Base-by-base conservation (phyloP, 2,329 filamentous ascomycete genomes). In the Exophiala mesophila region DNA sequence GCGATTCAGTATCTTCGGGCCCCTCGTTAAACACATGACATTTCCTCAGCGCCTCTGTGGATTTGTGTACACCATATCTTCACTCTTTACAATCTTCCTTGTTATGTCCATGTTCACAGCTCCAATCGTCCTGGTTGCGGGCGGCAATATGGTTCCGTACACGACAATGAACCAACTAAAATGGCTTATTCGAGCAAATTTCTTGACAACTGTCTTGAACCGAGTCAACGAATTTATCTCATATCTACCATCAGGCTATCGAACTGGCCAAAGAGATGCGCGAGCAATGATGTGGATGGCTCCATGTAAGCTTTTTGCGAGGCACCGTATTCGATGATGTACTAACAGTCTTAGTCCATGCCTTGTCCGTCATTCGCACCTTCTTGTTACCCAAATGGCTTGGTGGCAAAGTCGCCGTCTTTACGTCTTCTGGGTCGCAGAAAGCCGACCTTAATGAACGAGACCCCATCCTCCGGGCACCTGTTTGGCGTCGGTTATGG, bases 251-350 rank as follows among this genome's bases (percentile, higher is more conserved):
- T 68, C 71, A 3, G 73, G 74, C 4, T 77, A 77, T 52, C 70
- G 73, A 52, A 70, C 71, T 6, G 72, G 71, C 2, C 72, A 73
- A 55, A 67, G 73, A 36, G 71, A 71, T 28, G 64, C 66, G 0
- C 62, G 70, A 3, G 70, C 70, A 41, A 69, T 74, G 57, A 62
- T 77, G 20, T 77, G 74, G 73, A 77, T 77, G 73, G 67, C 74
- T 15, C 73, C 73, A 0, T 78, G 74, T 61, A 30, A 45, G 45
- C 45, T 9, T 2, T 17, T 15, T n/a, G 21, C 10, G 10, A 41
- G 19, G 41, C 72, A 74, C 36, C 41, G 13, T 37, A 31, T 40
- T 18, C 16, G 23, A 6, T 12, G 23, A 26, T 26, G 12, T 26
- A 26, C 23, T 26, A 12, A 26, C 23, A 7, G 7, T 26, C 23